Base-by-base conservation (phyloP, 164 flowering plant genomes). In the Saururus chinensis region DNA sequence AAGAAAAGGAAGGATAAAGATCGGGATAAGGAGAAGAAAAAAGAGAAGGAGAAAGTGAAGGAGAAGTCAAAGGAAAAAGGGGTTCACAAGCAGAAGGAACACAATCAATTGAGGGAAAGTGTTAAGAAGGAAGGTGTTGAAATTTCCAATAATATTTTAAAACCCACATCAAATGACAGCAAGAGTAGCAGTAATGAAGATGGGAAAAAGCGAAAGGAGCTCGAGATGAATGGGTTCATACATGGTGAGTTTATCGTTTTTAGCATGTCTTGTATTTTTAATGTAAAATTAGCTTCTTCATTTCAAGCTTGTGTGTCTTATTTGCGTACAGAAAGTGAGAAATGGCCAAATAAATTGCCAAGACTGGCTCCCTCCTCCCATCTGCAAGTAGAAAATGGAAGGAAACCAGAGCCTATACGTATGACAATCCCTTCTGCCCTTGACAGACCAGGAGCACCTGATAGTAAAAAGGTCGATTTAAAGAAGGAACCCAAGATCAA, bases 221-320 rank as follows among this genome's bases (percentile, higher is more conserved):
- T 57, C 12, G 81, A 79, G 71, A 69, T 66, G 40, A 86, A 85
- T 76, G 92, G 88, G 24, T 66, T 78, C 68, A 37, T 72, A 30
- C 82, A 77, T 77, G 90, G 97, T 90, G 81, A 84, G 95, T 79
- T 55, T 35, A 54, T 21, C 40, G 11, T 54, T 60, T n/a, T 12
- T 60, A 30, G 35, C 19, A 23, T 55, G 21, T 17, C 48, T 26
- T 25, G 26, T 30, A 22, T 22, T 22, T 42, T 42, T 19, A 40
- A 20, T 41, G 24, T 37, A 26, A 42, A 6, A 19, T 59, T n/a
- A 40, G 52, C 40, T 16, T 40, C 22, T 51, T 40, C 17, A 35
- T 51, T 12, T 62, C 56, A n/a, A 40, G n/a, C 41, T 35, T 51
- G 24, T 53, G 12, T 40, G 25, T 30, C 23, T 54, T 53, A 56